A percentile compares a stretch with the other conserved stretches of the same genome.
Evolutionary conservation across 2,329 filamentous ascomycete genomes (phyloP).

Genomic region (Paracoccidioides brasiliensis): DNA sequence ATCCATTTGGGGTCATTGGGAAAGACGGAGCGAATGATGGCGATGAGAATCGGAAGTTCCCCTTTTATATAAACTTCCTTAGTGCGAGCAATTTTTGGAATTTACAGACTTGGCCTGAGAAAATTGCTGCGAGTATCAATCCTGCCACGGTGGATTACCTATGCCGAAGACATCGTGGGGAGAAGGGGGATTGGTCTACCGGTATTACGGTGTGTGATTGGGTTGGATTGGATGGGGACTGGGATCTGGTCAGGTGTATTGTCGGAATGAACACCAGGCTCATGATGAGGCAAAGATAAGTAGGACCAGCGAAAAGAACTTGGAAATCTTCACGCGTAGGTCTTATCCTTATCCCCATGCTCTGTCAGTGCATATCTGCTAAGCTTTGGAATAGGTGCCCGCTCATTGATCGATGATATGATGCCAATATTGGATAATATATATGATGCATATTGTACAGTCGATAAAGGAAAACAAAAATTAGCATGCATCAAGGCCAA

Average conservation of each 20-base stretch:
- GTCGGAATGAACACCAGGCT: conserved; percentile 76
- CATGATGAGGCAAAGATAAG: conserved; percentile 19
- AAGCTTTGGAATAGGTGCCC: background rate
- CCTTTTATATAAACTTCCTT: conserved; percentile 82
- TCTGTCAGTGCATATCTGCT: background rate
- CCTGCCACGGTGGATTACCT: conserved; percentile 53
- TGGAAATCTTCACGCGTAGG: background rate
- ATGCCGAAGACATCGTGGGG: conserved; percentile 39
- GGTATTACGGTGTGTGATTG: conserved; percentile 88
- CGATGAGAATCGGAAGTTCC: conserved; percentile 35
- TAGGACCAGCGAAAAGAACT: background rate
- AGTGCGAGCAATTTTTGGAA: conserved; percentile 93
- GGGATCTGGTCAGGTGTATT: conserved; percentile 77
- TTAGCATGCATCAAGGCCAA: background rate
- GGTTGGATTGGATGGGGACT: conserved; percentile 77
- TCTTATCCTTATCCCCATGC: no score
- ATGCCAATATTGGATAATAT: conserved; percentile 1
- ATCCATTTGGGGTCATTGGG: conserved; percentile 24
- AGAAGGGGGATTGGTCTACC: conserved; percentile 59
- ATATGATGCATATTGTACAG: conserved; percentile 7
- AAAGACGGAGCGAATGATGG: conserved; percentile 6
- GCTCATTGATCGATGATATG: background rate
- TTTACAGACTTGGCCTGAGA: conserved; percentile 81
- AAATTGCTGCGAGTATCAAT: conserved; percentile 77
- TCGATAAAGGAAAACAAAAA: background rate